Base-by-base conservation (phyloP, 202 grass and related monocot genomes). In the Carex arenaria region DNA sequence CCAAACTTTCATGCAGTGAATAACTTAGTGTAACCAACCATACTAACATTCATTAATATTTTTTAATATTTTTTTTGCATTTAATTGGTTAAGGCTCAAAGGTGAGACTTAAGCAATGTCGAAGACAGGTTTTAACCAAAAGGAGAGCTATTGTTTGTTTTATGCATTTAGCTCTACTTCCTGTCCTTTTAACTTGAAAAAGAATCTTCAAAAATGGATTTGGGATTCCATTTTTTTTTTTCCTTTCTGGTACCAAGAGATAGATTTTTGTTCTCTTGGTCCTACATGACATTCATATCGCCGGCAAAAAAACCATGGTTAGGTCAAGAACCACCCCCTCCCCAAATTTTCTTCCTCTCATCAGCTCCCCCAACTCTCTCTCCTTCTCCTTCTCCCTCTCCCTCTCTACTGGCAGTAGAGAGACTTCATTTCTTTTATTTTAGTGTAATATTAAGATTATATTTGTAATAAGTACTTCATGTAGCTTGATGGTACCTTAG, bases 191-290 rank as follows among this genome's bases (percentile, higher is more conserved):
- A 84, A 91, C 85, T 85, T 88, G 68, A 86, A 86, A 88, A 82
- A 71, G 87, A 86, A 66, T 71, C 88, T 88, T 88, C 90, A 88
- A 87, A 88, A 83, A 93, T 85, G 94, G 94, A 87, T 97, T 94
- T 97, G 94, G 88, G 79, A 86, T 85, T 83, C 51, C 75, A 82
- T 71, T 40, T 74, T 84, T 84, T 82, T 84, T 80, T 86, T 86
- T 81, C 61, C 61, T 60, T 62, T 64, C 84, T 81, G 86, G 87
- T 84, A 84, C 85, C 90, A 86, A 83, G 28, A 73, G 85, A 90
- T 84, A 94, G 89, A 91, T 89, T 97, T 97, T 97, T 92, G 74
- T 90, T 89, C 85, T 92, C 85, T 92, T 94, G 88, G 90, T 88
- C 86, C 88, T 72, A 28, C 72, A 64, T 78, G 72, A 91, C 92